phyloP scores from a whole-genome alignment of 2,329 filamentous ascomycete species.

The Pleurostoma richardsiae region DNA sequence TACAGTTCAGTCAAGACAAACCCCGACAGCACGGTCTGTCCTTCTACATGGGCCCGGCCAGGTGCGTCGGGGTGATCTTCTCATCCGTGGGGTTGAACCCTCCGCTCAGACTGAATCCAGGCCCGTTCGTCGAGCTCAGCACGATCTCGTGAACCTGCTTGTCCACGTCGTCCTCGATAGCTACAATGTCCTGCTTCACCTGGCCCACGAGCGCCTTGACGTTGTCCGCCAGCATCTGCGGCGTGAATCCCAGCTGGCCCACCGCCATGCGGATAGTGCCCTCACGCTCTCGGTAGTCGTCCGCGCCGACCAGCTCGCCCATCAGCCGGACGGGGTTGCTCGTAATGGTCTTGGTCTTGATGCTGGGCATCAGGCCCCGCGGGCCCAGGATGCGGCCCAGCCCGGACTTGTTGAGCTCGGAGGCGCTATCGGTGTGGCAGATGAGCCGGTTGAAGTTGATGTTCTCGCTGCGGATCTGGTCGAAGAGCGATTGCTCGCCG shows the following conservation, averaged over 20 bases:
- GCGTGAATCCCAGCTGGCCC: conserved; percentile 83
- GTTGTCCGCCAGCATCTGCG: conserved; percentile 80
- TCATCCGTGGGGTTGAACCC: conserved; percentile 63
- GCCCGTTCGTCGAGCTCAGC: conserved; percentile 80
- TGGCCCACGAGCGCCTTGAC: conserved; percentile 70
- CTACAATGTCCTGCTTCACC: conserved; percentile 72
- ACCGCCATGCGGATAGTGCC: conserved; percentile 87
- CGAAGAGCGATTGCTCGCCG: conserved; percentile 82
- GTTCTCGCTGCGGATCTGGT: conserved; percentile 65
- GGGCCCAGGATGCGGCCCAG: conserved; percentile 82
- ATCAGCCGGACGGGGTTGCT: conserved; percentile 72
- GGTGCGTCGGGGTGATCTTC: conserved; percentile 43
- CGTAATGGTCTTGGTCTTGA: conserved; percentile 84
- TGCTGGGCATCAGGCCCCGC: conserved; percentile 84
- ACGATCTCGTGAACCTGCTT: conserved; percentile 75
- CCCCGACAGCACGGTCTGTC: neutral
- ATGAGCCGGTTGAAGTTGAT: conserved; percentile 88
- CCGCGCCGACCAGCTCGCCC: conserved; percentile 75
- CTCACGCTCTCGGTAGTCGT: conserved; percentile 78
- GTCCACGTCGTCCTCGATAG: conserved; percentile 55
- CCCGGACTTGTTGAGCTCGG: conserved; percentile 74
- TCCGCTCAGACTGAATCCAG: conserved; percentile 82
- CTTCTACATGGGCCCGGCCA: conserved; percentile 18
- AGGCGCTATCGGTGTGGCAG: conserved; percentile 74
- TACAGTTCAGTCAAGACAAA: neutral